Evolutionary conservation across 805 yeast species (phyloP).

Genomic region (Sporopachydermia lactativora): DNA sequence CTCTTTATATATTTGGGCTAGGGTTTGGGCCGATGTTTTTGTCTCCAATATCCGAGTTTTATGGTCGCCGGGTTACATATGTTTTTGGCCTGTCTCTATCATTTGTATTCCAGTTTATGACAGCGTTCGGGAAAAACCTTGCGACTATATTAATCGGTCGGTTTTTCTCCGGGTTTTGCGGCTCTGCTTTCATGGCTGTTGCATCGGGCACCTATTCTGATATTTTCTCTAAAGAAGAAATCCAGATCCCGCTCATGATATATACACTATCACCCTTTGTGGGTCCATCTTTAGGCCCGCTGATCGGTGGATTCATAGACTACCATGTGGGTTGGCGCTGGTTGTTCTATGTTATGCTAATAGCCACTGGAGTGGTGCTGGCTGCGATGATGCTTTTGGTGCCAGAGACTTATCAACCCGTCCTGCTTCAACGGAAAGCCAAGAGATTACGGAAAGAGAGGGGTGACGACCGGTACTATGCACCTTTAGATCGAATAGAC

Average conservation of each 20-base stretch:
- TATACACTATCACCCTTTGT: constrained; percentile 68
- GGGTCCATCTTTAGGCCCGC: constrained; percentile 71
- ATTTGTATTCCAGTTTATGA: constrained; percentile 33
- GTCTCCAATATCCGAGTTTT: constrained; percentile 59
- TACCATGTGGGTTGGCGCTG: constrained; percentile 48
- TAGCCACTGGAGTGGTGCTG: constrained; percentile 41
- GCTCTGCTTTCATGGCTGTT: constrained; percentile 72
- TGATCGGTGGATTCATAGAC: constrained; percentile 60
- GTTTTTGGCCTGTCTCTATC: constrained; percentile 33
- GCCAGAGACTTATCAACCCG: constrained; percentile 85
- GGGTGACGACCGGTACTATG: constrained; percentile 24
- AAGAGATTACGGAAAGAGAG: constrained; percentile 33
- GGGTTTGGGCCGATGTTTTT: constrained; percentile 50
- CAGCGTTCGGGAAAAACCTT: constrained; percentile 26
- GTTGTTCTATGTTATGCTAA: constrained; percentile 56
- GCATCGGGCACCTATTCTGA: constrained; percentile 80
- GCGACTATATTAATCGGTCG: constrained; percentile 38
- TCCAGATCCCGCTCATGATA: constrained; percentile 64
- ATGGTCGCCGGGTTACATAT: constrained; percentile 56
- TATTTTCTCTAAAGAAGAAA: constrained; percentile 50
- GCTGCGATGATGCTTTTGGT: constrained; percentile 33
- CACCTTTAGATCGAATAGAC: constrained; percentile 26
- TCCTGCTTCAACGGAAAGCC: constrained; percentile 56
- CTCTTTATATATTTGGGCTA: constrained; percentile 42
- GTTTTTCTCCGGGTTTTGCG: constrained; percentile 60